Evolutionary conservation across 805 yeast species (phyloP).

Genomic region (Cyberlindnera americana): DNA sequence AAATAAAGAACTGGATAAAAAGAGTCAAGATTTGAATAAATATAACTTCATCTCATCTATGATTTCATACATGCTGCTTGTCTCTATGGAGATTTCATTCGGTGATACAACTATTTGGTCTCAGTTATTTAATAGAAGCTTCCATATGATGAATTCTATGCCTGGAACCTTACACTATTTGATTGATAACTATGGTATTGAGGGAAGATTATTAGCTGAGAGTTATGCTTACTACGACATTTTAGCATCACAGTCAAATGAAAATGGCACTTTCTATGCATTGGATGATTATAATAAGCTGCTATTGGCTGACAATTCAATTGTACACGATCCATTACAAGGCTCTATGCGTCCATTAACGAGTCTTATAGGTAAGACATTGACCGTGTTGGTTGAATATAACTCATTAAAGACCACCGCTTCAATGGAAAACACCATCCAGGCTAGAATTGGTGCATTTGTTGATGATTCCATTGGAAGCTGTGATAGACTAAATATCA

Average conservation of each 20-base stretch:
- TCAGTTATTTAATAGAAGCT: slow-evolving; percentile 18
- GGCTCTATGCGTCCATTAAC: slow-evolving; percentile 68
- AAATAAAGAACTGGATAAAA: slow-evolving; percentile 18
- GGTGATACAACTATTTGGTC: slow-evolving; percentile 25
- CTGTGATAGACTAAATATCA: slow-evolving; percentile 19
- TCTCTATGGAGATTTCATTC: slow-evolving; percentile 23
- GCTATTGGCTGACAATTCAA: slow-evolving; percentile 2
- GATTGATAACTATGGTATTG: slow-evolving; percentile 11
- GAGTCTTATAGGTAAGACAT: slow-evolving; percentile 46
- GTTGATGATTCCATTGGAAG: slow-evolving; percentile 8
- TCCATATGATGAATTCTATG: slow-evolving; percentile 19
- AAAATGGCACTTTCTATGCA: slow-evolving; percentile 28
- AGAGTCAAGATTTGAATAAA: slow-evolving; percentile 23
- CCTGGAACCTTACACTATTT: slow-evolving; percentile 21
- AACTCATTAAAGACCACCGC: slow-evolving; percentile 9
- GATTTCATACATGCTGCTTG: slow-evolving; percentile 21
- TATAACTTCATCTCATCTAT: slow-evolving; percentile 17
- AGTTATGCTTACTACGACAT: slow-evolving; percentile 24
- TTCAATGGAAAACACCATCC: slow-evolving; percentile 2
- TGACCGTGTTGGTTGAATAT: slow-evolving; percentile 16
- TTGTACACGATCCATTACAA: slow-evolving; percentile 54
- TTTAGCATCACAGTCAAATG: slow-evolving; percentile 26
- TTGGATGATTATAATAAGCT: slow-evolving; percentile 19
- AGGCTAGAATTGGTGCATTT: slow-evolving; percentile 1
- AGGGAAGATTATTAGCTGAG: slow-evolving; percentile 25